A percentile compares a stretch with the other conserved stretches of the same genome.
These are phyloP conservation scores for Piloderma croceum DNA, from an alignment of 768 basidiomycete species.

Conservation along the genomic window DNA sequence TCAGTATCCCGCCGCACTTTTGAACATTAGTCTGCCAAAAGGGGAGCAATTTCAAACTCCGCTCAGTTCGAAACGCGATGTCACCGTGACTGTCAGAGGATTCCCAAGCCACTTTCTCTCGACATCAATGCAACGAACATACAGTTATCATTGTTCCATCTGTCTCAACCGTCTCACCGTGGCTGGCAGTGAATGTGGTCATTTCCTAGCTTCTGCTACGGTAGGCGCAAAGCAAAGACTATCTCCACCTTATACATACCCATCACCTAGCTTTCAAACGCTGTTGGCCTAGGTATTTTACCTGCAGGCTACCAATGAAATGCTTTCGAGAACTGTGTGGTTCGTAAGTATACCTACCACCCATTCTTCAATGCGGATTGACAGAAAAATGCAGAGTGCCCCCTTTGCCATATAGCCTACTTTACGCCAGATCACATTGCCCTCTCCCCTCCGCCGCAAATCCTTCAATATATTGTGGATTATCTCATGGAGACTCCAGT, in stretches of 20 bases:
- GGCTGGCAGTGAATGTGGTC: conserved; percentile 6
- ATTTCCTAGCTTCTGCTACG: conserved; percentile 9
- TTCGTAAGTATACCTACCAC: conserved; percentile 7
- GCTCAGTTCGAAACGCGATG: no score
- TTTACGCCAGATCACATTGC: conserved; percentile 9
- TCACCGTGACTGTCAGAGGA: no score
- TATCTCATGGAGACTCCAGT: conserved; percentile 4
- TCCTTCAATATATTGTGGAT: conserved; percentile 8
- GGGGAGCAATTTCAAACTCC: no score
- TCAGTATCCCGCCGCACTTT: no score
- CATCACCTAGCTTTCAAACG: conserved; percentile 4
- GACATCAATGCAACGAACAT: no score
- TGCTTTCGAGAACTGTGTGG: conserved; percentile 4
- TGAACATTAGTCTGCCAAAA: no score
- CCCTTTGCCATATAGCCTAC: conserved; percentile 7
- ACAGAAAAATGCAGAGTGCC: conserved; percentile 7
- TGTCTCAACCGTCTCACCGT: conserved; percentile 4
- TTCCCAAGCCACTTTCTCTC: no score
- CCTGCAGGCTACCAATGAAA: conserved; percentile 1
- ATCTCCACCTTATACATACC: conserved; percentile 1
- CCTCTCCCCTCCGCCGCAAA: conserved; percentile 8
- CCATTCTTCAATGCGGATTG: conserved; percentile 1
- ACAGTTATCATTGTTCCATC: conserved; percentile 8
- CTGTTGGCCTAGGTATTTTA: conserved; percentile 4
- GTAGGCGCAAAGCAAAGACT: conserved; percentile 3